Evolutionary conservation across 2,329 filamentous ascomycete genomes (phyloP).

Genomic region (Oidium heveae): DNA sequence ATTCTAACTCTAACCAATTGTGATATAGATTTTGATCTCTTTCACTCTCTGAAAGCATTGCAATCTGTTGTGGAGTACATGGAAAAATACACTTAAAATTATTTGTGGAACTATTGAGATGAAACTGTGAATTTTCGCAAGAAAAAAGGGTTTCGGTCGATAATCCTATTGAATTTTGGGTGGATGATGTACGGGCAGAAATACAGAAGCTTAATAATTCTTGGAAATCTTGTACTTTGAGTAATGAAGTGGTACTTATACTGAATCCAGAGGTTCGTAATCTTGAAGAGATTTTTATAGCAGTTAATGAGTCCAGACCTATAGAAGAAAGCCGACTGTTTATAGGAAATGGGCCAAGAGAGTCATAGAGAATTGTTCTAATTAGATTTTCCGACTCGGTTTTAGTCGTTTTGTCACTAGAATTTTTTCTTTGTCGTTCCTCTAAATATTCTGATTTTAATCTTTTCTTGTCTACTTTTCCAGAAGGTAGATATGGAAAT

Average conservation of each 20-base stretch:
- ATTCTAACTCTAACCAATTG: constrained; percentile 46
- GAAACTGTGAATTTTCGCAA: background rate
- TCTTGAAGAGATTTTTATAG: constrained; percentile 36
- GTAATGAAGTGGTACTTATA: constrained; percentile 32
- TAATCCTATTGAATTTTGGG: background rate
- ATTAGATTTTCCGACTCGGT: constrained; percentile 7
- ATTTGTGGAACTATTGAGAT: constrained; percentile 13
- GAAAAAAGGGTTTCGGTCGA: background rate
- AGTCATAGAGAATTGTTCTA: constrained; percentile 5
- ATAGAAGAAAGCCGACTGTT: constrained; percentile 22
- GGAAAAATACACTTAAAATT: constrained; percentile 23
- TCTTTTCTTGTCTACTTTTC: constrained; percentile 51
- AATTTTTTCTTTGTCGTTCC: constrained; percentile 4
- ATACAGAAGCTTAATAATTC: constrained; percentile 14
- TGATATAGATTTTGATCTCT: constrained; percentile 38
- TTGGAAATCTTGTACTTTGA: constrained; percentile 27
- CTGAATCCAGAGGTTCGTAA: constrained; percentile 31
- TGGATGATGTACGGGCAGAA: background rate
- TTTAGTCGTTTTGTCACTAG: constrained; percentile 7
- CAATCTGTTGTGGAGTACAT: constrained; percentile 50
- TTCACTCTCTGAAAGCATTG: constrained; percentile 57
- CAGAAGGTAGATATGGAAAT: constrained; percentile 56
- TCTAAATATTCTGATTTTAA: constrained; percentile 31
- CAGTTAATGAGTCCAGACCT: constrained; percentile 41
- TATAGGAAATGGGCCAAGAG: constrained; percentile 8